These are phyloP conservation scores for Acorus calamus DNA, from an alignment of 106 monocot species.

Conservation along the genomic window DNA sequence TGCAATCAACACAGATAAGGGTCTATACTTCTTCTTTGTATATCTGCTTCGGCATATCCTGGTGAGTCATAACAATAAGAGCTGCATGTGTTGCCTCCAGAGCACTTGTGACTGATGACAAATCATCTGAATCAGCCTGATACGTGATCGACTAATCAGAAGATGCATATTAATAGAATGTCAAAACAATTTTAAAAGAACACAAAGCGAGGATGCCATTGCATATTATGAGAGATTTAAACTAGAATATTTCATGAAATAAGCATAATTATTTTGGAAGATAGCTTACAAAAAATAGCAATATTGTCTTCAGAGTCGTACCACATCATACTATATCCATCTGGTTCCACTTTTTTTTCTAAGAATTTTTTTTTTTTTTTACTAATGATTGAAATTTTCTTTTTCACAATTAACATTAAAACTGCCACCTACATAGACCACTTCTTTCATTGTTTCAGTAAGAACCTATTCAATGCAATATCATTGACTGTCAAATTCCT, in stretches of 20 bases:
- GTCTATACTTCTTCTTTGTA: constrained; percentile 90
- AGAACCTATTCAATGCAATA: too few species aligned
- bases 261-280: too few species aligned
- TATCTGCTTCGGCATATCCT: constrained; percentile 94
- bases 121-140: constrained; percentile 58
- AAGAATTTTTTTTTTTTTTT: too few species aligned
- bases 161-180: neutral
- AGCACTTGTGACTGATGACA: constrained; percentile 49
- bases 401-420: neutral
- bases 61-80: constrained; percentile 73
- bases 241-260: too few species aligned
- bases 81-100: constrained; percentile 77
- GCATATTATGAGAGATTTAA: too few species aligned
- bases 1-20: neutral
- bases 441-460: too few species aligned
- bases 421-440: too few species aligned
- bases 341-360: neutral
- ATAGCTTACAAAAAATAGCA: too few species aligned
- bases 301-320: neutral
- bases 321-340: neutral
- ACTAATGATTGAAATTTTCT: neutral
- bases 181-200: neutral
- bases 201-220: too few species aligned
- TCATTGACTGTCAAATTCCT: too few species aligned
- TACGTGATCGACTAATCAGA: constrained; percentile 16